phyloP scores from a whole-genome alignment of 2,329 filamentous ascomycete genomes.

The Ascochyta clinopodiicola region DNA sequence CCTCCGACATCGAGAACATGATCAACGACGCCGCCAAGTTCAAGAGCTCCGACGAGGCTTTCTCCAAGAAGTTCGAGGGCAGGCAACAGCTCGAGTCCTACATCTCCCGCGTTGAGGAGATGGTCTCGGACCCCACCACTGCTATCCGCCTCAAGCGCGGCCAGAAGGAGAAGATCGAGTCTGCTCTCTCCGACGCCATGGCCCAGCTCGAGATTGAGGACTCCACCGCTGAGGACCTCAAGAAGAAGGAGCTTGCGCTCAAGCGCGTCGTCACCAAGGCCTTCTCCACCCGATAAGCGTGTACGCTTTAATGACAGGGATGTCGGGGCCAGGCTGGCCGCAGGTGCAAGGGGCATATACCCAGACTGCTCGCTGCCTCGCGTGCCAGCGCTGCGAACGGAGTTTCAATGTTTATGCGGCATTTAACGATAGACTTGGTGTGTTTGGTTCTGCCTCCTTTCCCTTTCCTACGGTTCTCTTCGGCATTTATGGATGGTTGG shows the following conservation, averaged over 20 bases:
- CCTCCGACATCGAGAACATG: constrained; percentile 96
- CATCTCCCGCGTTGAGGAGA: constrained; percentile 98
- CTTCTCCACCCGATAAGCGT: constrained; percentile 81
- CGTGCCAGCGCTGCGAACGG: constrained; percentile 31
- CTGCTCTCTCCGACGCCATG: constrained; percentile 96
- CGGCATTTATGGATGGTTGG: constrained; percentile 27
- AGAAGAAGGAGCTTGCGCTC: constrained; percentile 99
- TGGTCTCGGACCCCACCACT: constrained; percentile 93
- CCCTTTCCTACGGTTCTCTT: constrained; percentile 32
- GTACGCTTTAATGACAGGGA: constrained; percentile 19
- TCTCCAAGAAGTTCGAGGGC: constrained; percentile 99
- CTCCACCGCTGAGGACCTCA: constrained; percentile 87
- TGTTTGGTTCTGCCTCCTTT: constrained; percentile 36
- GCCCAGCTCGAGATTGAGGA: constrained; percentile 95
- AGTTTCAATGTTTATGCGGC: constrained; percentile 40
- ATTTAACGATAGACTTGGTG: constrained; percentile 47
- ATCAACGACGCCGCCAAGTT: constrained; percentile 97
- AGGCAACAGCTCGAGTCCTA: constrained; percentile 99
- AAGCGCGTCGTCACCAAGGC: constrained; percentile 99
- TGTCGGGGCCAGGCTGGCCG: constrained; percentile 28
- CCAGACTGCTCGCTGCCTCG: constrained; percentile 32
- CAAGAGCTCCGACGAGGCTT: constrained; percentile 97
- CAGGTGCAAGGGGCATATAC: constrained; percentile 36
- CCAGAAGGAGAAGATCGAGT: constrained; percentile 99
- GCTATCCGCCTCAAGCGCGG: constrained; percentile 98